Base-by-base conservation (phyloP, 768 basidiomycete genomes). In the Psilocybe cubensis region DNA sequence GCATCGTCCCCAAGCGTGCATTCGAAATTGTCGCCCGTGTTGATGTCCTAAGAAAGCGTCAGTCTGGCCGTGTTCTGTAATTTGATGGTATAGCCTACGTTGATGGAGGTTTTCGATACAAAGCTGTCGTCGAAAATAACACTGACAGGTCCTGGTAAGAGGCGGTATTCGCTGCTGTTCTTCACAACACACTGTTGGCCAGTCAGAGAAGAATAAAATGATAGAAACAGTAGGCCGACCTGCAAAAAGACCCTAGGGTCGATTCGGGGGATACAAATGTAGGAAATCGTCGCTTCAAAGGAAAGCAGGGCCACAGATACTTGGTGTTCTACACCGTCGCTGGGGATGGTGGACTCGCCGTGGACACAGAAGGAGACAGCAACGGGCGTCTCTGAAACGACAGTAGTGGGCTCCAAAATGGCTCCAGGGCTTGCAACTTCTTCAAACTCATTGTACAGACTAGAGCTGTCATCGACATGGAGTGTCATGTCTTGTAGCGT, bases 81-180 rank as follows among this genome's bases (percentile, higher is more conserved):
- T n/a, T 38, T 29, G 21, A 40, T 24, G n/a, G 20, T 12, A 9
- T 24, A 68, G n/a, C 75, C 42, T 61, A 82, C 80, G 10, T 61
- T 61, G 50, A 85, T 80, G 1, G 66, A 68, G 0, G 83, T 82
- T 66, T 76, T 79, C n/a, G 84, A 80, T 3, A 86, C 83, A 64
- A 79, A 84, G 48, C 75, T 75, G 54, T 84, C 83, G 61, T 87
- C 80, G 55, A 86, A 64, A 63, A 86, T 83, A 23, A 87, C 79
- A 55, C 70, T 78, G 35, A 84, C 79, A 0, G 76, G 71, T 0
- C 86, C 86, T 7, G 82, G 73, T 2, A 88, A 76, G 25, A 87
- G 71, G 24, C 79, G 72, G 60, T 84, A 84, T 50, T 83, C 81
- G 65, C 82, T 84, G 42, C 76, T 81, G 61, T 87, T 87, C 67